Percentiles rank a stretch among this genome's conserved stretches.
Conservation (phyloP, 1,284 basidiomycete genomes). For the Gomphus bonarii region DNA sequence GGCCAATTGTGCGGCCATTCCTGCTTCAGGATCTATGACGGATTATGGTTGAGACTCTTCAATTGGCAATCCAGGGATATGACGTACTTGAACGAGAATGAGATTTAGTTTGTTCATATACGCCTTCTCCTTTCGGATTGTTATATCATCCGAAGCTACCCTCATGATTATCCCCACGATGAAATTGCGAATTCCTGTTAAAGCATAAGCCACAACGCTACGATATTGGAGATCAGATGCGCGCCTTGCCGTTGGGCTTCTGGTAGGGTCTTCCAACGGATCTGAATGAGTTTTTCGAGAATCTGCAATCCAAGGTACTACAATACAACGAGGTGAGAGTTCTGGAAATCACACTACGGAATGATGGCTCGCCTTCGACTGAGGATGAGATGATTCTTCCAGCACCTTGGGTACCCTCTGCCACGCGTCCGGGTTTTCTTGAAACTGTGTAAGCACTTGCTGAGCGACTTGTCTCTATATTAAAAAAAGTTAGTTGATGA, state of each 20-base stretch:
- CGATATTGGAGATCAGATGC: slow-evolving; percentile 9
- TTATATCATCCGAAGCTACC: slow-evolving; percentile 36
- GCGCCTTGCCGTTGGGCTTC: slow-evolving; percentile 38
- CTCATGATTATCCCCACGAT: slow-evolving; percentile 49
- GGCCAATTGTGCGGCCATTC: slow-evolving; percentile 61
- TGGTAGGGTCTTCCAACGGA: slow-evolving; percentile 50
- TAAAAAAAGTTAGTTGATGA: slow-evolving; percentile 8
- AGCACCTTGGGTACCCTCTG: slow-evolving; percentile 93
- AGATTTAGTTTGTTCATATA: slow-evolving; percentile 56
- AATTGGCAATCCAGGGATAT: not conserved
- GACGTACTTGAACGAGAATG: slow-evolving; percentile 42
- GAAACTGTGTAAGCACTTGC: slow-evolving; percentile 87
- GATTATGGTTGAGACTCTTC: not conserved
- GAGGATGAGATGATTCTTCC: slow-evolving; percentile 75
- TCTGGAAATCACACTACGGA: not conserved
- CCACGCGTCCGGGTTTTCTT: slow-evolving; percentile 98
- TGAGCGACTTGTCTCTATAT: slow-evolving; percentile 85
- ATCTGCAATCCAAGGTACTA: slow-evolving; percentile 43
- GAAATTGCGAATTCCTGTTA: slow-evolving; percentile 45
- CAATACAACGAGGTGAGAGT: not conserved
- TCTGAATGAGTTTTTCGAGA: slow-evolving; percentile 46
- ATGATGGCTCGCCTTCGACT: slow-evolving; percentile 68
- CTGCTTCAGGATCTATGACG: slow-evolving; percentile 46
- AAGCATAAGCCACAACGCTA: not conserved
- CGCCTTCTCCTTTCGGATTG: slow-evolving; percentile 40